Evolutionary conservation across 768 basidiomycete species (phyloP).

Genomic region (Lentinula aciculospora): DNA sequence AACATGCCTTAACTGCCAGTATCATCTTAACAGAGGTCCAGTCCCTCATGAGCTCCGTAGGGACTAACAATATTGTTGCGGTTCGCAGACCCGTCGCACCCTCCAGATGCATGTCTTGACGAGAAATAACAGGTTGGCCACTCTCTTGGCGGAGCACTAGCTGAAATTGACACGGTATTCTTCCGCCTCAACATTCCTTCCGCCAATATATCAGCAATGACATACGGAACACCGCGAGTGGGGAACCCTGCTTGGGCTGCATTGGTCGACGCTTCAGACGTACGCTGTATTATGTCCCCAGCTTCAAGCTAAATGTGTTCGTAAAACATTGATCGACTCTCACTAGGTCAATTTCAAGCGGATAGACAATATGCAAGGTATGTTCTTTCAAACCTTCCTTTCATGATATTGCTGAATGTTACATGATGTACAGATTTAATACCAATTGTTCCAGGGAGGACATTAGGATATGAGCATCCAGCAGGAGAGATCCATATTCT

Average conservation of each 20-base stretch:
- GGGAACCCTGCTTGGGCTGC: constrained; percentile 2
- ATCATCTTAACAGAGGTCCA: constrained; percentile 28
- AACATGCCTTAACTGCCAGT: constrained; percentile 24
- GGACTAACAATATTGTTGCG: constrained; percentile 25
- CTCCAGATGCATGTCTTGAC: neutral
- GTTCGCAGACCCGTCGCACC: constrained; percentile 12
- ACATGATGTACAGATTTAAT: constrained; percentile 18
- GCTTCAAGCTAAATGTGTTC: constrained; percentile 34
- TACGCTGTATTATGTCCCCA: constrained; percentile 21
- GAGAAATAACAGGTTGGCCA: constrained; percentile 20
- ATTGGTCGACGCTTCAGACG: constrained; percentile 4
- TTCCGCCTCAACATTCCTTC: constrained; percentile 25
- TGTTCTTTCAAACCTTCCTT: constrained; percentile 3
- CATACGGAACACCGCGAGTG: constrained; percentile 7
- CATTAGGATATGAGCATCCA: constrained; percentile 21
- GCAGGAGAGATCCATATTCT: constrained; percentile 26
- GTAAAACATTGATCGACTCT: neutral
- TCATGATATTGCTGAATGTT: neutral
- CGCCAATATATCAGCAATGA: constrained; percentile 5
- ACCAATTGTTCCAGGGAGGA: constrained; percentile 19
- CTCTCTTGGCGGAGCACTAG: constrained; percentile 28
- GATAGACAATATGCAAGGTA: constrained; percentile 31
- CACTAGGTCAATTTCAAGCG: constrained; percentile 30
- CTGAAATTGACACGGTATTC: constrained; percentile 26
- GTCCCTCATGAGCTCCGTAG: constrained; percentile 20